These are phyloP conservation scores for Fusarium acutatum DNA, from an alignment of 2,329 filamentous ascomycete species.

Conservation along the genomic window DNA sequence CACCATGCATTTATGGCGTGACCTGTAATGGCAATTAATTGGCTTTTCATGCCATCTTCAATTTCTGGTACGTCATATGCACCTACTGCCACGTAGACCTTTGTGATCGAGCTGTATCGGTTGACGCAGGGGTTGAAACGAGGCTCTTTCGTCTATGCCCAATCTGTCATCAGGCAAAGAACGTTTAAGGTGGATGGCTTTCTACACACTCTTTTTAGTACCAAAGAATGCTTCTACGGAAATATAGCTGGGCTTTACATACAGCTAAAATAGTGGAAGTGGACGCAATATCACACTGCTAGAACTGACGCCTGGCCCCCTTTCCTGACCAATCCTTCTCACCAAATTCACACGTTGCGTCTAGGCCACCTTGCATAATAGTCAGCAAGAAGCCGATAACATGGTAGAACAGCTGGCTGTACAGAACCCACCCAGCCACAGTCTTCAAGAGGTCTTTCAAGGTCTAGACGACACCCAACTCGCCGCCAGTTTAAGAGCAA, in stretches of 20 bases:
- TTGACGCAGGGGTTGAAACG: neutral
- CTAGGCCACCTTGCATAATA: accelerated
- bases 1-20: neutral
- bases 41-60: neutral
- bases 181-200: accelerated
- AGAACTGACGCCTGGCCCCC: accelerated
- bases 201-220: too few species aligned
- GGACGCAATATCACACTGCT: accelerated
- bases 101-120: neutral
- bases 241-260: neutral
- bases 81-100: neutral
- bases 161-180: neutral
- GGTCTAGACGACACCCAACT: neutral
- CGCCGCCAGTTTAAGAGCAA: neutral
- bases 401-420: neutral
- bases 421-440: neutral
- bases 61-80: neutral
- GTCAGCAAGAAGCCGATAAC: neutral
- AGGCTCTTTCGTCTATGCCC: neutral
- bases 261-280: neutral
- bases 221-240: accelerated
- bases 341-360: accelerated
- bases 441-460: neutral
- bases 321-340: accelerated
- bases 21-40: accelerated